Base-by-base conservation (phyloP, 78 protist species). In the Mantamonas sphyraenae region DNA sequence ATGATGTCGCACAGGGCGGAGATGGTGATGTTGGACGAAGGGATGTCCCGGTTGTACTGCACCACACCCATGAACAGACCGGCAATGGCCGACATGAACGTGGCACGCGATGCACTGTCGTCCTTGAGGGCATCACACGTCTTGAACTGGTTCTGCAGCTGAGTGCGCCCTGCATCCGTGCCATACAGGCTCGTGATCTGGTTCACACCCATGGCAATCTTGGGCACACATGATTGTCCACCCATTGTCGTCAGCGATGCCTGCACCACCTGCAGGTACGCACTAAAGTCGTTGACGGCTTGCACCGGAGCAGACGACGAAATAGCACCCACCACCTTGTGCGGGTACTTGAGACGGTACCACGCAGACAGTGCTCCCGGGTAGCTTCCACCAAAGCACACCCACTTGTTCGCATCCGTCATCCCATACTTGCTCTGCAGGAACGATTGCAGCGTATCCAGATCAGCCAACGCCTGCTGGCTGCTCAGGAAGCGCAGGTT, bases 241-340 rank as follows among this genome's bases (percentile, higher is more conserved):
- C 62, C 77, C 4, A 31, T 20, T 30, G 62, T 30, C 12, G 62
- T 57, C 39, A 57, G 62, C 12, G 12, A 31, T n/a, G 62, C 7
- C 39, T 61, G 68, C 24, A 73, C 78, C 12, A 80, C 74, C 55
- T 79, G 80, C n/a, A 69, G 56, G 73, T 84, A 84, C 57, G 71
- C 81, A 4, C 38, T 28, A 51, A 84, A 78, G 67, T 84, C 72
- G 30, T 76, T 35, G 31, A 40, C 79, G 30, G 90, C 80, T 19
- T 55, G 63, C 30, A 84, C 90, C 38, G 87, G 87, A 8, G 73
- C 83, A 10, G 77, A 68, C 34, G 80, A 73, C 26, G 88, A 73
- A 47, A 84, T 22, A 0, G 85, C 31, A 30, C 53, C 74, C 31
- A 67, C 68, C 40, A 71, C 45, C 31, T 69, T 53, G 53, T 53